Conservation (phyloP, 192 early-diverging fungal genomes). For the Dissophora globulifera region DNA sequence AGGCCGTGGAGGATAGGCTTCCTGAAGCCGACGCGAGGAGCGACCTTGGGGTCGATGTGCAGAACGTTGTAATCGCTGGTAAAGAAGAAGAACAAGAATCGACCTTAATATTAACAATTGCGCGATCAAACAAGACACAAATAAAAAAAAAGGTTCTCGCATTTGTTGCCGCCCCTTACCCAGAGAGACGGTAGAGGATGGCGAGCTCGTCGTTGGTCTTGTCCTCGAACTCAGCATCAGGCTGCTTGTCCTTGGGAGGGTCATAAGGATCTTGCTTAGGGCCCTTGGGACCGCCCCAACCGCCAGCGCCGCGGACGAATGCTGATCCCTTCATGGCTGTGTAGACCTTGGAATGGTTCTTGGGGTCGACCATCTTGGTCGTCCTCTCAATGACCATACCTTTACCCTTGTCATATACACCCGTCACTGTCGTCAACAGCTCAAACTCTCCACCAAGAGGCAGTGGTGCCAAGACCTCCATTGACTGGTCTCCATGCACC, state of each 20-base stretch:
- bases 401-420: constrained; percentile 80
- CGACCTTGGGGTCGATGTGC: constrained; percentile 76
- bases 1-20: constrained; percentile 81
- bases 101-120: neutral
- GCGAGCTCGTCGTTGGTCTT: constrained; percentile 66
- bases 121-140: neutral
- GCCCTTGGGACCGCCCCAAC: constrained; percentile 78
- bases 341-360: constrained; percentile 58
- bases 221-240: constrained; percentile 65
- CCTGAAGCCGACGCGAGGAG: constrained; percentile 74
- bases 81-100: neutral
- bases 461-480: constrained; percentile 68
- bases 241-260: constrained; percentile 63
- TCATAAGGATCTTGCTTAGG: constrained; percentile 62
- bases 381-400: constrained; percentile 79
- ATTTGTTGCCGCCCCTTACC: constrained; percentile 49
- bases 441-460: constrained; percentile 70
- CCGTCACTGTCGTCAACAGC: constrained; percentile 61
- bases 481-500: constrained; percentile 79
- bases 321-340: constrained; percentile 60
- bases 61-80: constrained; percentile 80
- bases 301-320: constrained; percentile 78
- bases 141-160: constrained; percentile 16
- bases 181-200: constrained; percentile 77
- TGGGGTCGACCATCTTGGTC: constrained; percentile 58